A percentile compares a stretch with the other conserved stretches of the same genome.
These are phyloP conservation scores for Podospora anserina DNA, from an alignment of 495 filamentous ascomycete species.

Conservation along the genomic window DNA sequence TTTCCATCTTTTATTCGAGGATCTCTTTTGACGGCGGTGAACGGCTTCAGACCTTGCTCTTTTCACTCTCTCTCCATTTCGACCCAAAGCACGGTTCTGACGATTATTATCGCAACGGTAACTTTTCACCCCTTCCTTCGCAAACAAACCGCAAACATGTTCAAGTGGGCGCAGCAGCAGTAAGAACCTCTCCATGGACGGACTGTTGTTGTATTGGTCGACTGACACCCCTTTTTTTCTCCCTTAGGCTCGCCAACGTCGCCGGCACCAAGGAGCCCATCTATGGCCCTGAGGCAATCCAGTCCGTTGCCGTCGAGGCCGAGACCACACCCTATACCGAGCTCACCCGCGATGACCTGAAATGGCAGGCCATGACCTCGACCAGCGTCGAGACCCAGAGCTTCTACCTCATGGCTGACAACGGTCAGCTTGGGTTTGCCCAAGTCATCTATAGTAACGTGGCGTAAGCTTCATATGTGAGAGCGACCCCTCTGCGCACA, in stretches of 20 bases:
- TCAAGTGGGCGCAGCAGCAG: conserved; percentile 51
- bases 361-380: conserved; percentile 75
- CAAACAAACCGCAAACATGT: conserved; percentile 38
- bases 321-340: conserved; percentile 77
- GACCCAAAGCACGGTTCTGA: conserved; percentile 6
- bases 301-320: conserved; percentile 76
- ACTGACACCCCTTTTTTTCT: conserved; percentile 14
- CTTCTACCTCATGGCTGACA: conserved; percentile 84
- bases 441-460: conserved; percentile 99
- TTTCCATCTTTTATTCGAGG: conserved; percentile 20
- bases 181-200: conserved; percentile 25
- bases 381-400: conserved; percentile 95
- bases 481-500: conserved; percentile 10
- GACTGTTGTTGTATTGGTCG: background rate
- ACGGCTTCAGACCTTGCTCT: conserved; percentile 13
- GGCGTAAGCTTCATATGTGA: conserved; percentile 57
- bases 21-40: conserved; percentile 30
- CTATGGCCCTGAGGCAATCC: conserved; percentile 88
- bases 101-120: conserved; percentile 2
- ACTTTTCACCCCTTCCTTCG: conserved; percentile 9
- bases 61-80: conserved; percentile 14
- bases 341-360: conserved; percentile 69
- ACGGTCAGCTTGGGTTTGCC: conserved; percentile 69
- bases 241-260: conserved; percentile 74
- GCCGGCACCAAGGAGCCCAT: conserved; percentile 94